Conservation (phyloP, 495 filamentous ascomycete genomes). For the Talaromyces thailandensis region DNA sequence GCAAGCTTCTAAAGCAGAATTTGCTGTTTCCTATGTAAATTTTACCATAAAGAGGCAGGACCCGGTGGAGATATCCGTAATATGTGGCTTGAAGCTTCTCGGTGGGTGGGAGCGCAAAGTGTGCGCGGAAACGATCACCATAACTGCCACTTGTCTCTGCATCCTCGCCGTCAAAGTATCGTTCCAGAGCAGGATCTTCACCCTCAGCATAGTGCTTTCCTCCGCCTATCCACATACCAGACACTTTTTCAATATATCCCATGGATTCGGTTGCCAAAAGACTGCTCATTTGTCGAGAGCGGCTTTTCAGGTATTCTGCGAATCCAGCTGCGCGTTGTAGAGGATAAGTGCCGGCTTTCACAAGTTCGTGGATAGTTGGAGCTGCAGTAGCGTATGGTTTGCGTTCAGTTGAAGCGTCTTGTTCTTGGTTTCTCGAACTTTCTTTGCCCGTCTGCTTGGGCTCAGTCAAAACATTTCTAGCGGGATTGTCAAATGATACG, state of each 20-base stretch:
- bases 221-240: slow-evolving; percentile 92
- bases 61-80: slow-evolving; percentile 78
- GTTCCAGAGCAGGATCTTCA: slow-evolving; percentile 53
- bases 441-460: slow-evolving; percentile 12
- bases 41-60: slow-evolving; percentile 91
- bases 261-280: slow-evolving; percentile 88
- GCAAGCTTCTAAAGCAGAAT: slow-evolving; percentile 87
- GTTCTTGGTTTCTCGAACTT: slow-evolving; percentile 11
- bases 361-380: slow-evolving; percentile 59
- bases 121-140: slow-evolving; percentile 71
- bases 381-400: slow-evolving; percentile 28
- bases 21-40: slow-evolving; percentile 87
- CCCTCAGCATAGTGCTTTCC: slow-evolving; percentile 79
- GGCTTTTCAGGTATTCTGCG: slow-evolving; percentile 71
- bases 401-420: slow-evolving; percentile 15
- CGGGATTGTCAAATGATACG: slow-evolving; percentile 15
- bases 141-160: slow-evolving; percentile 53
- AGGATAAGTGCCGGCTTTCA: slow-evolving; percentile 68
- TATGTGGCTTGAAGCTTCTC: slow-evolving; percentile 88
- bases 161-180: slow-evolving; percentile 50
- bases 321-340: slow-evolving; percentile 79
- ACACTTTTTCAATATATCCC: slow-evolving; percentile 95
- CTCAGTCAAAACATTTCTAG: slow-evolving; percentile 12
- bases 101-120: slow-evolving; percentile 77
- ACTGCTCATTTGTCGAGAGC: slow-evolving; percentile 72